Evolutionary conservation across 2,329 filamentous ascomycete genomes (phyloP).

Genomic region (Ophiosphaerella narmari): DNA sequence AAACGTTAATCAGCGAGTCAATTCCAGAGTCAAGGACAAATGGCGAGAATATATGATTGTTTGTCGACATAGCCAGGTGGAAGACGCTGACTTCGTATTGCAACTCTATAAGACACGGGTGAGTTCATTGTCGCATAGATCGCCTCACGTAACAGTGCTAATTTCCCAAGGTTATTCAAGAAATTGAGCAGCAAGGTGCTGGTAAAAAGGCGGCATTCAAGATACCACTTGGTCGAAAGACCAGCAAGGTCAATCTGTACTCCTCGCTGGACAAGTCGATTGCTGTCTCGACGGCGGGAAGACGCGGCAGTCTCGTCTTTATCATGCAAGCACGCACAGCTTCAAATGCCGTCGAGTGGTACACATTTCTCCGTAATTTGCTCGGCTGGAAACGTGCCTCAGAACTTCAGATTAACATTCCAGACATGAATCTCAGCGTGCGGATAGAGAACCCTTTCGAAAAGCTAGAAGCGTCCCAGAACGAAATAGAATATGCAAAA

Average conservation of each 20-base stretch:
- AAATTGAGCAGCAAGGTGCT: slow-evolving; percentile 57
- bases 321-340: slow-evolving; percentile 66
- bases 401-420: slow-evolving; percentile 64
- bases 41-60: slow-evolving; percentile 69
- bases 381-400: slow-evolving; percentile 63
- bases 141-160: slow-evolving; percentile 4
- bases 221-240: slow-evolving; percentile 59
- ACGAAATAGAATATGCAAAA: slow-evolving; percentile 48
- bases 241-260: slow-evolving; percentile 64
- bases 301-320: slow-evolving; percentile 59
- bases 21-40: slow-evolving; percentile 63
- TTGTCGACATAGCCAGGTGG: slow-evolving; percentile 61
- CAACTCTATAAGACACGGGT: slow-evolving; percentile 66
- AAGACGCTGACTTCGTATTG: slow-evolving; percentile 60
- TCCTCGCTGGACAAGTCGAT: slow-evolving; percentile 70
- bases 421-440: slow-evolving; percentile 64
- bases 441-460: slow-evolving; percentile 65
- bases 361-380: slow-evolving; percentile 65
- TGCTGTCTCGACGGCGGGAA: slow-evolving; percentile 63
- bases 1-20: slow-evolving; percentile 63
- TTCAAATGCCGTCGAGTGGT: slow-evolving; percentile 69
- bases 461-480: slow-evolving; percentile 53
- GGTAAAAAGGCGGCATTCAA: slow-evolving; percentile 62
- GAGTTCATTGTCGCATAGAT: slow-evolving; percentile 8
- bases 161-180: slow-evolving; percentile 58